phyloP scores from a whole-genome alignment of 1,284 basidiomycete genomes.

The Fomitopsis pinicola region DNA sequence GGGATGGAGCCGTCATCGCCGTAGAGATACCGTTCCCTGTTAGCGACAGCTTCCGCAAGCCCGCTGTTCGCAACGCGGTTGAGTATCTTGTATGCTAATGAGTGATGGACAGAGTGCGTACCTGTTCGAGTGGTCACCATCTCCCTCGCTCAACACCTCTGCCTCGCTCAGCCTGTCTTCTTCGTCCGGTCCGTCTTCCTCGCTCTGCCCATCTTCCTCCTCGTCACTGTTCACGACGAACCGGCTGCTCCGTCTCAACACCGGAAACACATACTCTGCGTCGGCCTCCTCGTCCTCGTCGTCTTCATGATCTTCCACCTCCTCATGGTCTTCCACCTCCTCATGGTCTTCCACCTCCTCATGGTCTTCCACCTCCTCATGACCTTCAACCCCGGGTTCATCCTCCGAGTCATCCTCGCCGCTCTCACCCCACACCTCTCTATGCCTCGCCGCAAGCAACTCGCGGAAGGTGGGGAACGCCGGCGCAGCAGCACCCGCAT shows the following conservation, averaged over 20 bases:
- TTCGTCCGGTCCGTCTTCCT: neutral
- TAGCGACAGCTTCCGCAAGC: constrained; percentile 16
- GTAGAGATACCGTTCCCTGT: constrained; percentile 18
- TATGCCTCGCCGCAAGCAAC: neutral
- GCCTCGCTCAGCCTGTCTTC: constrained; percentile 1
- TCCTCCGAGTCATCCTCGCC: neutral
- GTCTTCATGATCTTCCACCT: no score
- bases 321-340: no score
- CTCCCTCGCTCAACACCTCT: constrained; percentile 1
- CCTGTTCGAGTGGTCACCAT: neutral
- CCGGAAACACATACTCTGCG: neutral
- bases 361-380: neutral
- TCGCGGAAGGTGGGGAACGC: neutral
- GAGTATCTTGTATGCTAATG: neutral
- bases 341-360: no score
- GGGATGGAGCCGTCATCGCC: constrained; percentile 21
- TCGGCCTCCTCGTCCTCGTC: constrained; percentile 3
- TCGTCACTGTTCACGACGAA: constrained; percentile 3
- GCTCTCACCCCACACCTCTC: neutral
- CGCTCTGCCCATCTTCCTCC: constrained; percentile 4
- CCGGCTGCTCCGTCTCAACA: neutral
- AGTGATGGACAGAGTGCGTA: neutral
- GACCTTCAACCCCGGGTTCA: neutral
- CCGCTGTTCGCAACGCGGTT: neutral
- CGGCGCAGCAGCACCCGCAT: neutral